phyloP scores from a whole-genome alignment of 2,329 filamentous ascomycete genomes.

The Botrytis cinerea region DNA sequence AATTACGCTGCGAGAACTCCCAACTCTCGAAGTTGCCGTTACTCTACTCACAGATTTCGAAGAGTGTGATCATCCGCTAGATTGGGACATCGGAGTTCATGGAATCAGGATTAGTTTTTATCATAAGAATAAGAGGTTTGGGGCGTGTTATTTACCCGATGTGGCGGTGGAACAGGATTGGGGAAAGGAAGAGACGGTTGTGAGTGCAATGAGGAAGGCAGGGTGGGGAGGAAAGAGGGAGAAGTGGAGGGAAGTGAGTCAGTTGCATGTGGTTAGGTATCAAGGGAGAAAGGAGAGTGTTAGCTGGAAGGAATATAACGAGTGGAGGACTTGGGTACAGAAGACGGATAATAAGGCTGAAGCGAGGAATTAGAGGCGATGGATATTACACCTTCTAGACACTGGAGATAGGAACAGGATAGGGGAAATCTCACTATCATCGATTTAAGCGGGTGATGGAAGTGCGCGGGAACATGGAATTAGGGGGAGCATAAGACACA shows the following conservation, averaged over 20 bases:
- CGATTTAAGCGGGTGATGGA: background rate
- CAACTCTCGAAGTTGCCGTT: slow-evolving; percentile 64
- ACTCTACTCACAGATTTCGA: slow-evolving; percentile 89
- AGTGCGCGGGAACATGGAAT: background rate
- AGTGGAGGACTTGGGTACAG: slow-evolving; percentile 73
- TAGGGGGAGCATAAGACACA: background rate
- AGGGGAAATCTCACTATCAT: background rate
- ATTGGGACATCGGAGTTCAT: slow-evolving; percentile 86
- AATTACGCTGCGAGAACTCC: slow-evolving; percentile 47
- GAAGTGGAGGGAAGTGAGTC: slow-evolving; percentile 73
- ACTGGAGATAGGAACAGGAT: background rate
- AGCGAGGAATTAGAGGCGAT: background rate
- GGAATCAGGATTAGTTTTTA: slow-evolving; percentile 84
- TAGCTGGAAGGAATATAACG: slow-evolving; percentile 72
- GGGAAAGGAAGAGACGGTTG: slow-evolving; percentile 87
- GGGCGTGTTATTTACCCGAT: slow-evolving; percentile 89
- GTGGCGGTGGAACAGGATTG: slow-evolving; percentile 91
- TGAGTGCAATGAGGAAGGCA: slow-evolving; percentile 90
- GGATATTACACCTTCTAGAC: background rate
- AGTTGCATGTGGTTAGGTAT: slow-evolving; percentile 75
- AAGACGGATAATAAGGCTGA: slow-evolving; percentile 15
- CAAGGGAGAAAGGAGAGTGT: slow-evolving; percentile 78
- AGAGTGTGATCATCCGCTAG: slow-evolving; percentile 68
- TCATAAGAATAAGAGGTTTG: slow-evolving; percentile 71
- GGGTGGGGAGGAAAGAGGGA: slow-evolving; percentile 73